Evolutionary conservation across 331 rosid genomes (phyloP).

Genomic region (Spiraea crenata): DNA sequence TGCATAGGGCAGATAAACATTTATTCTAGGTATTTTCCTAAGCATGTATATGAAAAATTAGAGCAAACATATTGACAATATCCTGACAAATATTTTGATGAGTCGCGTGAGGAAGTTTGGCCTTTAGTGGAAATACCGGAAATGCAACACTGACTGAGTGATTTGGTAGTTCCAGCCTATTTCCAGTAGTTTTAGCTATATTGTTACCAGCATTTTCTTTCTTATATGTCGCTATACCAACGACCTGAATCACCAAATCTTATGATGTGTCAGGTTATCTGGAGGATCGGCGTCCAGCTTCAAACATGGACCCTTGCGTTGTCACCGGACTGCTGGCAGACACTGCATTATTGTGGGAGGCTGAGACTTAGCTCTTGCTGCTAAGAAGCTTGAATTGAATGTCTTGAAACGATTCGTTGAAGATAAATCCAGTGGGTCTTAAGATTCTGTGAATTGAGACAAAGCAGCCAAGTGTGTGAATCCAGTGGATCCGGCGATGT

Average conservation of each 20-base stretch:
- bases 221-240: not conserved
- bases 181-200: not conserved
- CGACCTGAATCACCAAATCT: conserved; percentile 17
- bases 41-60: too few species aligned
- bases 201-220: not conserved
- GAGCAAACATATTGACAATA: too few species aligned
- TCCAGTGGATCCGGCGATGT: conserved; percentile 12
- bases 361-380: conserved; percentile 94
- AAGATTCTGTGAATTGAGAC: conserved; percentile 9
- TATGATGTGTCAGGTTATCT: conserved; percentile 66
- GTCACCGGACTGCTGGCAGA: conserved; percentile 87
- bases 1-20: not conserved
- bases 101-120: too few species aligned
- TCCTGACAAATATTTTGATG: too few species aligned
- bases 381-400: conserved; percentile 83
- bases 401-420: conserved; percentile 45
- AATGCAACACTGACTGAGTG: too few species aligned
- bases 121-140: too few species aligned
- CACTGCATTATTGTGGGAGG: conserved; percentile 76
- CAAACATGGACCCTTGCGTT: conserved; percentile 96
- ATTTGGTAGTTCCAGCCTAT: not conserved
- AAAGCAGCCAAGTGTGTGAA: conserved; percentile 16
- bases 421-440: conserved; percentile 25
- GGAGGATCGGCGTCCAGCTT: conserved; percentile 99
- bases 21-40: too few species aligned